These are phyloP conservation scores for Pythium volutum DNA, from an alignment of 352 stramenopile genomes.

Conservation along the genomic window DNA sequence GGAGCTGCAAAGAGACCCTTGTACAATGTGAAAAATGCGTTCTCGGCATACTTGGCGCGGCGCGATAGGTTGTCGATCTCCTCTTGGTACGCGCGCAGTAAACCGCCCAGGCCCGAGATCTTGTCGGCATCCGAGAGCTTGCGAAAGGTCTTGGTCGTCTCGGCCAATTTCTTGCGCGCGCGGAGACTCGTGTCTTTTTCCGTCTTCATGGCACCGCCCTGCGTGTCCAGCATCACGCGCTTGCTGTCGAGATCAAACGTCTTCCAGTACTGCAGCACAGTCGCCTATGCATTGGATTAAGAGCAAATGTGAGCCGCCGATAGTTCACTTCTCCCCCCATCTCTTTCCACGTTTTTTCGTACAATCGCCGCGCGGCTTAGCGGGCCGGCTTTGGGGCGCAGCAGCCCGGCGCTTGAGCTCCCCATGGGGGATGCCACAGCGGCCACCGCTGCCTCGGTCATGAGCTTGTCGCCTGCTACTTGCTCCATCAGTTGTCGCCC, in stretches of 20 bases:
- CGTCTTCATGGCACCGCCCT: constrained; percentile 77
- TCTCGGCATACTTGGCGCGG: constrained; percentile 90
- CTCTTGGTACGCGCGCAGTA: constrained; percentile 91
- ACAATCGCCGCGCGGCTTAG: constrained; percentile 36
- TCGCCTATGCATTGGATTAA: constrained; percentile 23
- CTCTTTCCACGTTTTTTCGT: not conserved
- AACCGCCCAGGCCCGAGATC: constrained; percentile 37
- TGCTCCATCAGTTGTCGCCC: constrained; percentile 26
- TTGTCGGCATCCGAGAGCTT: constrained; percentile 76
- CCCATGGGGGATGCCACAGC: not conserved
- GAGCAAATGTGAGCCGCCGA: not conserved
- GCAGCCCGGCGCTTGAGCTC: not conserved
- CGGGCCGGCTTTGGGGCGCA: constrained; percentile 11
- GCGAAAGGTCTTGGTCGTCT: constrained; percentile 83
- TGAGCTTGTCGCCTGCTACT: constrained; percentile 29
- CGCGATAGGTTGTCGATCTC: constrained; percentile 91
- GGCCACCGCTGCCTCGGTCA: constrained; percentile 25
- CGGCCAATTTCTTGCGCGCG: constrained; percentile 82
- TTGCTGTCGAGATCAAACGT: constrained; percentile 88
- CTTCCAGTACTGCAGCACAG: constrained; percentile 85
- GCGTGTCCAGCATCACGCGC: constrained; percentile 68
- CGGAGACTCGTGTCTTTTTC: constrained; percentile 78
- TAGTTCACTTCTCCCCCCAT: not conserved
- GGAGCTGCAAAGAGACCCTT: constrained; percentile 82
- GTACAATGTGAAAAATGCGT: constrained; percentile 86